phyloP scores from a whole-genome alignment of 768 basidiomycete species.

The Fomitopsis serialis region DNA sequence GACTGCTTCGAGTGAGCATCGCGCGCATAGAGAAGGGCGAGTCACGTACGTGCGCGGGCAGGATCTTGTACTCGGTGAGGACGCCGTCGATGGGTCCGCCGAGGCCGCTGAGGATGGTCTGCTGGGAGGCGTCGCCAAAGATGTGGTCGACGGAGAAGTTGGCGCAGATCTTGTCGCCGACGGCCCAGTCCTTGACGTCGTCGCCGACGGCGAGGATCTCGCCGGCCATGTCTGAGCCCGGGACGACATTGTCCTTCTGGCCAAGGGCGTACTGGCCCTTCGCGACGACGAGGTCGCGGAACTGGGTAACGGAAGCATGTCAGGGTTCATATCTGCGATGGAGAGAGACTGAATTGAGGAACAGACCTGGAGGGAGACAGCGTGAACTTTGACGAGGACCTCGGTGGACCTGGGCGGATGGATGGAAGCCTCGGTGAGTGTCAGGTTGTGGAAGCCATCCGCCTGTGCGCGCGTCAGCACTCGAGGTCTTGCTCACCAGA shows the following conservation, averaged over 20 bases:
- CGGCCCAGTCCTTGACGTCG: conserved; percentile 40
- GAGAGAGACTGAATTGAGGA: background rate
- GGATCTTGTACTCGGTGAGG: conserved; percentile 20
- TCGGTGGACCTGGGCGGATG: conserved; percentile 37
- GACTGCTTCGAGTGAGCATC: conserved; percentile 24
- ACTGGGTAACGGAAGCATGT: conserved; percentile 18
- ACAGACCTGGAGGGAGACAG: conserved; percentile 45
- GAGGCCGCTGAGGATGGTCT: conserved; percentile 31
- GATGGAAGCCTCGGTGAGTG: conserved; percentile 19
- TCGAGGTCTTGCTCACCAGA: background rate
- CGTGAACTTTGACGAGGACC: conserved; percentile 51
- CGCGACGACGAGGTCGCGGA: conserved; percentile 43
- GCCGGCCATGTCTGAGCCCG: conserved; percentile 48
- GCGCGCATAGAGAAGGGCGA: background rate
- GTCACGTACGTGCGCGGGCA: conserved; percentile 18
- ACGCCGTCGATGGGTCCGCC: conserved; percentile 46
- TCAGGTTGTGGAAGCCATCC: conserved; percentile 20
- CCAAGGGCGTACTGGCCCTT: conserved; percentile 33
- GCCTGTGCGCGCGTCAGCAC: background rate
- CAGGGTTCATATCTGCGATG: background rate
- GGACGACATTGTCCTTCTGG: conserved; percentile 24
- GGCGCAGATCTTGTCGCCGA: conserved; percentile 50
- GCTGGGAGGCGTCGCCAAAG: conserved; percentile 35
- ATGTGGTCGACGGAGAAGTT: conserved; percentile 48
- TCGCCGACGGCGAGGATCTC: conserved; percentile 44